Evolutionary conservation across 2,329 filamentous ascomycete species (phyloP), one percentile per base, ranked within the genome.

Genomic region (Colletotrichum sp.): DNA sequence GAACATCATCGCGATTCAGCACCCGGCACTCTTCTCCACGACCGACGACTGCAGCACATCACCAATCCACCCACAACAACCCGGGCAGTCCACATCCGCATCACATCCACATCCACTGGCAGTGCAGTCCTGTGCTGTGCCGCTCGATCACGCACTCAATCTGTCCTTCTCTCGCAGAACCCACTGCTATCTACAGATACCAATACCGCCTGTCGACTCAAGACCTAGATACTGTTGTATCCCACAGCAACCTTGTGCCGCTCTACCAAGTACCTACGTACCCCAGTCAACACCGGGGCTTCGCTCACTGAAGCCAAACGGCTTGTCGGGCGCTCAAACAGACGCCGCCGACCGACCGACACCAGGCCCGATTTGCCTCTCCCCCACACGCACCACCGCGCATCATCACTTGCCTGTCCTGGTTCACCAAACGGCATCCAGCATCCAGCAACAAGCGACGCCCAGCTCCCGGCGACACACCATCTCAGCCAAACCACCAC

Each of bases 381-480:
- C 68, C 65, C 65, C 71, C 74, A 73, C 69, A 75, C 69, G 21
- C 73, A 73, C 63, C 28, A 52, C 73, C 65, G 58, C 62, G 26
- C 34, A 61, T 58, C 67, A 52, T 62, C 56, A 34, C 67, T 69
- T 62, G 67, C 67, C 36, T 61, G 36, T 69, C 56, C 67, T 69
- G 69, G 52, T 32, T 30, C 32, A 64, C 38, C 73, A 62, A 32
- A 62, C 73, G 56, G 30, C 58, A 70, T 34, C 34, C 34, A 36
- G 30, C 62, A 69, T 38, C 59, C 28, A 65, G 18, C 55, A 43
- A 14, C 59, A 62, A 68, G 28, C 58, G 56, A 48, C 69, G 52
- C 30, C 32, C 24, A 55, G 36, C 55, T 34, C 52, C 64, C 63
- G 30, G 24, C 64, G n/a, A 61, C 48, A 72, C 74, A 69, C 74